Evolutionary conservation across 139 green algal species (phyloP), one percentile per base, ranked within the genome.

Genomic region (Pleodorina starrii): DNA sequence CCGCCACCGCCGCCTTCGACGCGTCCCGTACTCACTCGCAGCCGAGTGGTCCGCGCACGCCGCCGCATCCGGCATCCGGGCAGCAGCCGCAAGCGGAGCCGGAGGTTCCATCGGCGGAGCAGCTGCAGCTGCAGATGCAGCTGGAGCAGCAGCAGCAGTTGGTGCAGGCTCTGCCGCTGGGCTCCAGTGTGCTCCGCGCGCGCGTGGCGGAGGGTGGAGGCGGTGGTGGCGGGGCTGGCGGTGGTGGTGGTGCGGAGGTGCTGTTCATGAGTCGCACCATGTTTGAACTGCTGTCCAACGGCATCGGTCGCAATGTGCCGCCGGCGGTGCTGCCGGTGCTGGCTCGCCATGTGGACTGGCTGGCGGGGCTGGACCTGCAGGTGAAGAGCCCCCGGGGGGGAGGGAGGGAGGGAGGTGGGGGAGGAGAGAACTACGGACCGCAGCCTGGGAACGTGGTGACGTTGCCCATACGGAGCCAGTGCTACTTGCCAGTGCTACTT

Each of bases 241-340:
- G 21, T 66, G 54, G 54, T 25, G 60, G 2, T 1, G 16, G 23
- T 1, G 87, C 81, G 25, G 87, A 91, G 87, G 77, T 91, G 87
- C 87, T 91, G 50, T 71, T 48, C 42, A 84, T 91, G 78, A 84
- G 51, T 51, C 63, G 76, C 32, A 69, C 79, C 38, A 77, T 91
- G 87, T 91, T 71, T 32, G 78, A 87, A 29, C 68, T 91, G 46
- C 23, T 83, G 19, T 51, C 77, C 14, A 75, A 69, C 40, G 87
- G 87, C 35, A 68, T 78, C 12, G 87, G 87, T 12, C 87, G 87
- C 60, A 71, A 17, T 48, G 73, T 83, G 72, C 57, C 50, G 51
- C 57, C 74, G n/a, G 38, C 54, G 57, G 85, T 66, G 72, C 42
- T 83, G 51, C 54, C 51, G 38, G 59, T 66, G 71, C 50, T 90